phyloP scores from a whole-genome alignment of 257 asterid species.

The Gentiana straminea region DNA sequence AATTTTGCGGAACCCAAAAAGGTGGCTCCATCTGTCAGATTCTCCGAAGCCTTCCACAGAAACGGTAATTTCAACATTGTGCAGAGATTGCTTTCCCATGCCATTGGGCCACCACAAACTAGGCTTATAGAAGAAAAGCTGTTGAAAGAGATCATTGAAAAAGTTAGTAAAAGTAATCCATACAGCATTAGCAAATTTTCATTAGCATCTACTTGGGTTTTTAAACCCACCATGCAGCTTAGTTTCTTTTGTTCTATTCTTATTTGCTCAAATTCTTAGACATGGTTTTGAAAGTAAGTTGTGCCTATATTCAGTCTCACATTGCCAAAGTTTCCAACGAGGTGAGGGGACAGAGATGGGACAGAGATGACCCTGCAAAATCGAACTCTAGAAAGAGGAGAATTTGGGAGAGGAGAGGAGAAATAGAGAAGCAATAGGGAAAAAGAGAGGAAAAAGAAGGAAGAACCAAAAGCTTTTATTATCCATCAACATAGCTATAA shows the following conservation, averaged over 20 bases:
- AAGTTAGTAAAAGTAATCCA: background rate
- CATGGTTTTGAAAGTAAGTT: too few relatives aligned
- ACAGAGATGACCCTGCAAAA: too few relatives aligned
- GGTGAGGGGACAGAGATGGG: too few relatives aligned
- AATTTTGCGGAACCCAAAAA: constrained; percentile 87
- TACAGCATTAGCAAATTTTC: background rate
- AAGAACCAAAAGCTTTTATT: too few relatives aligned
- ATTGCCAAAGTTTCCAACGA: too few relatives aligned
- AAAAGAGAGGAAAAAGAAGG: too few relatives aligned
- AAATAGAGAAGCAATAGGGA: too few relatives aligned
- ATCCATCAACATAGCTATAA: too few relatives aligned
- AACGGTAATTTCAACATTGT: constrained; percentile 68
- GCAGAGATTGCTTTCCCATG: constrained; percentile 87
- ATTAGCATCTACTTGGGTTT: background rate
- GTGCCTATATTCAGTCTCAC: too few relatives aligned
- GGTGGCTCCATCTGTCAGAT: constrained; percentile 83
- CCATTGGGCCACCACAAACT: constrained; percentile 99
- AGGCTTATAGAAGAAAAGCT: constrained; percentile 89
- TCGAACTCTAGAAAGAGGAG: too few relatives aligned
- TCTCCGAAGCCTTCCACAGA: constrained; percentile 67
- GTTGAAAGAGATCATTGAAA: constrained; percentile 17
- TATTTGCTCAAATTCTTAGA: background rate
- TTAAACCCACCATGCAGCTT: background rate
- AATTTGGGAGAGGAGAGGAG: too few relatives aligned
- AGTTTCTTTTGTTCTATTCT: background rate